phyloP scores from a whole-genome alignment of 345 rosid genomes.

The Rhodomyrtus tomentosa region DNA sequence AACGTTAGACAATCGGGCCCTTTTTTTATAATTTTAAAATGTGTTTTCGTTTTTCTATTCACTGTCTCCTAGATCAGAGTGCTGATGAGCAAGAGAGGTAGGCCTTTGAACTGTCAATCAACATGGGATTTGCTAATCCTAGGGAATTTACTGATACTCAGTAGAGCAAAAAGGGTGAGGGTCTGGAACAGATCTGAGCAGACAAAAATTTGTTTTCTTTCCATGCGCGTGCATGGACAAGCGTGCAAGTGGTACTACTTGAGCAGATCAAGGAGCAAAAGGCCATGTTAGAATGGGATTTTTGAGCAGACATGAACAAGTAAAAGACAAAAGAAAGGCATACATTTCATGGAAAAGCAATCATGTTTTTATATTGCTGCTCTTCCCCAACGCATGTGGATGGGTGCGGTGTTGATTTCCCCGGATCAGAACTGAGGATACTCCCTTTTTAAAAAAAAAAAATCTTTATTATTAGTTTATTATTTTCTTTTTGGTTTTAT shows the following conservation, averaged over 20 bases:
- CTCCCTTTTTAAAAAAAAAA: not conserved
- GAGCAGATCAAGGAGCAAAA: not conserved
- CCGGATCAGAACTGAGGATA: slow-evolving; percentile 1
- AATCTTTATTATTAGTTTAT: not conserved
- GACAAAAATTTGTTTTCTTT: not conserved
- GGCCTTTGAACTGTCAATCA: not conserved
- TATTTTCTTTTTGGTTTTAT: not conserved
- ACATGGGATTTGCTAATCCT: not conserved
- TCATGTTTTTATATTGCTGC: not conserved
- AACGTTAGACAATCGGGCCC: not conserved
- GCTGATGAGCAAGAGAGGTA: not conserved
- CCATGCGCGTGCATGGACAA: not conserved
- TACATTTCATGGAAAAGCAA: not conserved
- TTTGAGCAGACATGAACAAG: not conserved
- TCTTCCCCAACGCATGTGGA: slow-evolving; percentile 7
- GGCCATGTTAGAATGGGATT: slow-evolving; percentile 1
- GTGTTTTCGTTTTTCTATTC: not conserved
- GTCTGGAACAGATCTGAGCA: not conserved
- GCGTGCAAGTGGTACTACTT: not conserved
- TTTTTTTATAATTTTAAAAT: not conserved
- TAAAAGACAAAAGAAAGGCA: not conserved
- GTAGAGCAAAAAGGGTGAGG: not conserved
- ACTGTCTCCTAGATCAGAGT: not conserved
- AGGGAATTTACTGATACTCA: not conserved
- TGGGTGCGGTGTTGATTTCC: not conserved